phyloP scores from a whole-genome alignment of 2,329 filamentous ascomycete species.

The Fusarium torulosum region DNA sequence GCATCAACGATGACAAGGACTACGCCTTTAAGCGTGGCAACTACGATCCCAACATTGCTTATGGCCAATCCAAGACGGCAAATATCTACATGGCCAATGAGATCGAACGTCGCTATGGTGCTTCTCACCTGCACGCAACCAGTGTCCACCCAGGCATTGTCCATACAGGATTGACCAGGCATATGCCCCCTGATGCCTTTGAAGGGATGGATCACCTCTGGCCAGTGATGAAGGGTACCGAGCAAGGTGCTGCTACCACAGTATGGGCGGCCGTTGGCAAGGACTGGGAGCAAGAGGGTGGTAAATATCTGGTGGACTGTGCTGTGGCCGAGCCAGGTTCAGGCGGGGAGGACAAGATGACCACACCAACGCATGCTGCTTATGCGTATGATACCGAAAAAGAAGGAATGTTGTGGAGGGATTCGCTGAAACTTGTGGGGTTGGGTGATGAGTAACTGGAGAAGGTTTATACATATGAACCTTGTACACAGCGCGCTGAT shows the following conservation, averaged over 20 bases:
- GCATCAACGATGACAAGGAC: constrained; percentile 24
- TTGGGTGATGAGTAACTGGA: not conserved
- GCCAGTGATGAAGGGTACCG: not conserved
- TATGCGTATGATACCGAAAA: not conserved
- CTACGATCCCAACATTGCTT: constrained; percentile 30
- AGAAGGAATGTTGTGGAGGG: not conserved
- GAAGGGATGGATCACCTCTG: not conserved
- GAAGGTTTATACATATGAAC: too few species aligned
- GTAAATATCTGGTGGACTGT: not conserved
- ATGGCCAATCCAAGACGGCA: constrained; percentile 41
- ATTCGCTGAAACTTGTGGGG: not conserved
- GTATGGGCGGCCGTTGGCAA: not conserved
- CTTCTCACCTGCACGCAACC: constrained; percentile 24
- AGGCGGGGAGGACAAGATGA: not conserved
- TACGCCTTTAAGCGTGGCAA: constrained; percentile 21
- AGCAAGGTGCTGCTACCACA: not conserved
- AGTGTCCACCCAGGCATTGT: constrained; percentile 34
- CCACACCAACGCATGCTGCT: not conserved
- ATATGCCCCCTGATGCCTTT: not conserved
- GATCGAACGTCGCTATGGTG: constrained; percentile 36
- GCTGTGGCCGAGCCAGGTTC: not conserved
- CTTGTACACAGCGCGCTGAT: too few species aligned
- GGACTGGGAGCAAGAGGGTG: not conserved
- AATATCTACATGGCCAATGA: constrained; percentile 45
- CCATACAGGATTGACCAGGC: not conserved